phyloP scores from a whole-genome alignment of 1,284 basidiomycete species.

The Pyrrhoderma noxium region DNA sequence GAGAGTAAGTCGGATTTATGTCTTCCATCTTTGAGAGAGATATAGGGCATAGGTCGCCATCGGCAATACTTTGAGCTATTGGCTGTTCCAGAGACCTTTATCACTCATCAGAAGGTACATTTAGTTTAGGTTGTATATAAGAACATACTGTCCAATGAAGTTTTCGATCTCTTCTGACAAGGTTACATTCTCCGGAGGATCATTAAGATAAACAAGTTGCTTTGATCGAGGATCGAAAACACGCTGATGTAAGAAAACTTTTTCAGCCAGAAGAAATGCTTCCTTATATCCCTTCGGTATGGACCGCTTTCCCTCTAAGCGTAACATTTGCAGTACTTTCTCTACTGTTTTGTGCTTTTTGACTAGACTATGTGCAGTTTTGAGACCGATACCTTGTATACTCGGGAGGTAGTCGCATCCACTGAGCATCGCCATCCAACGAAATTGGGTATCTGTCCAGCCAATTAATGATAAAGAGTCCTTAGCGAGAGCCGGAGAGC shows the following conservation, averaged over 20 bases:
- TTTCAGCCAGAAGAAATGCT: conserved; percentile 76
- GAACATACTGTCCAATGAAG: conserved; percentile 70
- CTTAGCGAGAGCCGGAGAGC: conserved; percentile 46
- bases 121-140: not conserved
- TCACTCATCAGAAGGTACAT: not conserved
- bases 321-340: conserved; percentile 74
- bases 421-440: conserved; percentile 93
- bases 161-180: conserved; percentile 37
- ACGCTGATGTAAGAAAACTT: conserved; percentile 90
- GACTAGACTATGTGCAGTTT: conserved; percentile 85
- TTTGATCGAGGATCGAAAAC: conserved; percentile 77
- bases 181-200: conserved; percentile 34
- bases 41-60: conserved; percentile 75
- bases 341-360: conserved; percentile 83
- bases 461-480: conserved; percentile 73
- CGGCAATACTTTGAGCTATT: conserved; percentile 61
- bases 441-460: conserved; percentile 87
- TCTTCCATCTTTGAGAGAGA: conserved; percentile 69
- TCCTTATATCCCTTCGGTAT: conserved; percentile 75
- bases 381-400: conserved; percentile 89
- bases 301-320: conserved; percentile 78
- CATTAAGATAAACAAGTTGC: conserved; percentile 63
- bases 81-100: conserved; percentile 50
- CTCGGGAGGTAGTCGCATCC: conserved; percentile 97
- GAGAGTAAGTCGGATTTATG: conserved; percentile 65